Base-by-base conservation (phyloP, 495 filamentous ascomycete species). In the Penicillium ucsense region DNA sequence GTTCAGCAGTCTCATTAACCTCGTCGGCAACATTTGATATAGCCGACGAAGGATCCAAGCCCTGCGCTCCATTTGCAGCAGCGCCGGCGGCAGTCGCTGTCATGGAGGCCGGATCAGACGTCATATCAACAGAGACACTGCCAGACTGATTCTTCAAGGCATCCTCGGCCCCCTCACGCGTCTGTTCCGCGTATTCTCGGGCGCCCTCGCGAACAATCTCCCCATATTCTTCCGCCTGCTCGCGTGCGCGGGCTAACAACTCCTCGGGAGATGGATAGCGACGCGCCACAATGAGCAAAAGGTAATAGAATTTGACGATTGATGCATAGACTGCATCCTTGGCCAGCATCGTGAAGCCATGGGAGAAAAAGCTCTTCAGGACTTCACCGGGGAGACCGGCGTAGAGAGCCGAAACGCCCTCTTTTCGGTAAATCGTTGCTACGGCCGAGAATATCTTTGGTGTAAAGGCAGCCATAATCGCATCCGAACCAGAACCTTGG, bases 341-440 rank as follows among this genome's bases (percentile, higher is more conserved):
- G 30, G 86, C 77, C 41, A 94, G 64, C 87, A 94, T 94, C n/a
- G 88, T 89, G 29, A 88, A 78, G 1, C 89, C 90, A 54, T 94
- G 88, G 8, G 79, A 82, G 61, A 95, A 82, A 61, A 95, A 94
- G 0, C 85, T 86, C 58, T 88, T 92, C 4, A 91, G 56, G 34
- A 95, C 65, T 67, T 95, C 88, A 6, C 79, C 86, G 5, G 67
- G 67, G 0, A 95, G 65, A 8, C 90, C 91, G 12, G 85, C 79
- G 57, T 95, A 96, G 30, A 96, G 63, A 0, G 79, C 84, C 3
- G 59, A 54, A 6, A 84, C 49, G 1, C 90, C 90, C 47, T 95
- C 86, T 0, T 66, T 70, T 29, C 68, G 69, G 29, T 77, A 78
- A 43, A 91, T 89, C 3, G 71, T 63, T 2, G 78, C 60, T 28